phyloP scores from a whole-genome alignment of 352 stramenopile genomes.

The Pythium monospermum region DNA sequence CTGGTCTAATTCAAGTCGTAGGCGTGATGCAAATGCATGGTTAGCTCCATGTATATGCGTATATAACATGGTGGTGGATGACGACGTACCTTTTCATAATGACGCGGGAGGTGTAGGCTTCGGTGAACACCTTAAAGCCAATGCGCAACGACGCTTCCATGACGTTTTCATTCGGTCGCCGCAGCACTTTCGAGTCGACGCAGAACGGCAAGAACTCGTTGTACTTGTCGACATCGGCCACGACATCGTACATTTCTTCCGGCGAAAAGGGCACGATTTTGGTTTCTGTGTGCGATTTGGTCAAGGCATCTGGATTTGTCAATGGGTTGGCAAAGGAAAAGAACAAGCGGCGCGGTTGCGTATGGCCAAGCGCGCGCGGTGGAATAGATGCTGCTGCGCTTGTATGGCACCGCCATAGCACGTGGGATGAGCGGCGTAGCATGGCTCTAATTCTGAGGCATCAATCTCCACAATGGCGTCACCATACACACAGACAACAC shows the following conservation, averaged over 20 bases:
- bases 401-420: too few species aligned
- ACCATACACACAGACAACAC: too few species aligned
- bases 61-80: not conserved
- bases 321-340: constrained; percentile 55
- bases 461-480: too few species aligned
- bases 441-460: too few species aligned
- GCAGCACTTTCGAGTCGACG: constrained; percentile 68
- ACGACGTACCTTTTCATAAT: constrained; percentile 57
- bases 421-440: too few species aligned
- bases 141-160: constrained; percentile 72
- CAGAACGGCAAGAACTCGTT: constrained; percentile 79
- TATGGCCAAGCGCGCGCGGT: too few species aligned
- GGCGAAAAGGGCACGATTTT: constrained; percentile 72
- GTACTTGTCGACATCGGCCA: constrained; percentile 69
- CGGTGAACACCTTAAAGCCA: constrained; percentile 80
- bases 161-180: constrained; percentile 64
- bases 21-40: too few species aligned
- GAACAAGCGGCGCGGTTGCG: too few species aligned
- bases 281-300: constrained; percentile 70
- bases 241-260: constrained; percentile 77
- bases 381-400: too few species aligned
- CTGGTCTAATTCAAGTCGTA: too few species aligned
- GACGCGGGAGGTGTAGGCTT: constrained; percentile 78
- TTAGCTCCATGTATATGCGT: too few species aligned
- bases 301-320: constrained; percentile 28